Evolutionary conservation across 495 filamentous ascomycete species (phyloP).

Genomic region (Astrocystis sublimbata): DNA sequence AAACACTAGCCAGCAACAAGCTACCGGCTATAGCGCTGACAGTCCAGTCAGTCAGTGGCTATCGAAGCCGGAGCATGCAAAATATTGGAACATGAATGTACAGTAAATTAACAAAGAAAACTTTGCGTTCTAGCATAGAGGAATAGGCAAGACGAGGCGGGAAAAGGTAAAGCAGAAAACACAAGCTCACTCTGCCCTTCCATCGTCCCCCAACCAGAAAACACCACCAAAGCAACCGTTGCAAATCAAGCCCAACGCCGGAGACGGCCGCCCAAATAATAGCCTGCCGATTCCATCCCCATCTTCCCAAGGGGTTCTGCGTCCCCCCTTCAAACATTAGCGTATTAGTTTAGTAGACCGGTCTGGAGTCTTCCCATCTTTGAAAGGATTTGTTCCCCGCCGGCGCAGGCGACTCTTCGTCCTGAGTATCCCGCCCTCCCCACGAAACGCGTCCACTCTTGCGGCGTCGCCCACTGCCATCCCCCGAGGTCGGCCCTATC

Average conservation of each 20-base stretch:
- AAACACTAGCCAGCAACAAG: not conserved
- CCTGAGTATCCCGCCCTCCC: conserved; percentile 37
- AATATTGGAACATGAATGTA: conserved; percentile 6
- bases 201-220: not conserved
- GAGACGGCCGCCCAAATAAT: conserved; percentile 5
- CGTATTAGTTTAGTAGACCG: conserved; percentile 41
- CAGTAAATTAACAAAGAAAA: conserved; percentile 5
- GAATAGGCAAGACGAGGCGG: too few relatives aligned
- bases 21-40: too few relatives aligned
- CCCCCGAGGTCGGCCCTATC: conserved; percentile 68
- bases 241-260: not conserved
- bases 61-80: not conserved
- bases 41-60: too few relatives aligned
- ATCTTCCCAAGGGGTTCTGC: too few relatives aligned
- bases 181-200: not conserved
- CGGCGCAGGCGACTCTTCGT: conserved; percentile 28
- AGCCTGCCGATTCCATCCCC: conserved; percentile 11
- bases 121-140: not conserved
- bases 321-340: not conserved
- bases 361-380: conserved; percentile 54
- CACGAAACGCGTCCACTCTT: conserved; percentile 55
- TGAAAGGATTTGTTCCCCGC: conserved; percentile 34
- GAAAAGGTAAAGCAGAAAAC: not conserved
- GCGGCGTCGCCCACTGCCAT: conserved; percentile 46
- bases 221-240: not conserved